Conservation (phyloP, 2,329 filamentous ascomycete genomes). For the Penicillium vulpinum region DNA sequence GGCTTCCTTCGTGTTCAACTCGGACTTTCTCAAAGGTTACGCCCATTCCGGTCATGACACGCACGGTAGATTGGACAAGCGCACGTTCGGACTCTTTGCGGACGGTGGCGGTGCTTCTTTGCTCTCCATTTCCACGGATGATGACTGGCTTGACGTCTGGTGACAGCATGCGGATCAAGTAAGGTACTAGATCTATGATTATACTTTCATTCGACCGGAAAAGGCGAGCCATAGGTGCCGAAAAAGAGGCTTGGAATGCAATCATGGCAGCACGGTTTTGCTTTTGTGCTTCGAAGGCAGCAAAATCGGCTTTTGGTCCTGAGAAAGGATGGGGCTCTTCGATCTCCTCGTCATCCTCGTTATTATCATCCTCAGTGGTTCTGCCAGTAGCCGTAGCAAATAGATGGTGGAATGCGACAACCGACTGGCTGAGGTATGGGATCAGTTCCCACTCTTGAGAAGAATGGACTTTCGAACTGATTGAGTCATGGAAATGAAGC, state of each 20-base stretch:
- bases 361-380: conserved; percentile 47
- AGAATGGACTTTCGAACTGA: conserved; percentile 75
- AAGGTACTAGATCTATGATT: conserved; percentile 80
- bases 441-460: conserved; percentile 90
- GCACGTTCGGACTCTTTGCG: conserved; percentile 80
- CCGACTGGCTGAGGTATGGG: conserved; percentile 81
- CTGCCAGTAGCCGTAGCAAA: conserved; percentile 72
- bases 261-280: conserved; percentile 73
- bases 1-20: conserved; percentile 67
- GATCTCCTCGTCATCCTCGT: conserved; percentile 46
- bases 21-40: conserved; percentile 77
- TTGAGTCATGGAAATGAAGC: conserved; percentile 87
- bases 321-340: conserved; percentile 70
- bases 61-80: conserved; percentile 77
- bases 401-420: conserved; percentile 86
- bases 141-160: conserved; percentile 91
- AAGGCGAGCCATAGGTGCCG: conserved; percentile 68
- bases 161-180: conserved; percentile 77
- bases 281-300: conserved; percentile 77
- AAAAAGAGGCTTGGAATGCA: conserved; percentile 69
- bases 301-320: conserved; percentile 77
- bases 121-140: conserved; percentile 67
- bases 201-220: conserved; percentile 80
- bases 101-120: conserved; percentile 74
- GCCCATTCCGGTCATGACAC: conserved; percentile 78